phyloP scores from a whole-genome alignment of 2,329 filamentous ascomycete genomes.

The Fusarium nematophilum region DNA sequence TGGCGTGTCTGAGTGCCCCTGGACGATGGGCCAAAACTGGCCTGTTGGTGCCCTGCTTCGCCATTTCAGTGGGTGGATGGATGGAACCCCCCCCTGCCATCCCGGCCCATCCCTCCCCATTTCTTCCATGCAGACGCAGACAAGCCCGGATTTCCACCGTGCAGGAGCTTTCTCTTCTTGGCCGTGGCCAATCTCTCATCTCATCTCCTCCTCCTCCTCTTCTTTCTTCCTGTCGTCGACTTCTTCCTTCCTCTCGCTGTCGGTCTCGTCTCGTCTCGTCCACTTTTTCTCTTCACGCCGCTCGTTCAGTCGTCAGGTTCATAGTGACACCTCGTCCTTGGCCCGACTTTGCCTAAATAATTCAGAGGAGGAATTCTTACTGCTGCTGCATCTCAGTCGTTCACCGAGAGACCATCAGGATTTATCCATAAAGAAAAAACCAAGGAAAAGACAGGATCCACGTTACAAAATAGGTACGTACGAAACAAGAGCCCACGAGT shows the following conservation, averaged over 20 bases:
- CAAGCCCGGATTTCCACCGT: slow-evolving; percentile 39
- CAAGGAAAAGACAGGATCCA: slow-evolving; percentile 31
- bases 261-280: slow-evolving; percentile 43
- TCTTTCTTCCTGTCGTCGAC: slow-evolving; percentile 40
- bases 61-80: slow-evolving; percentile 26
- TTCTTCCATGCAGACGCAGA: slow-evolving; percentile 29
- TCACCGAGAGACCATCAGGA: slow-evolving; percentile 40
- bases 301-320: slow-evolving; percentile 53
- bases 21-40: slow-evolving; percentile 24
- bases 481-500: slow-evolving; percentile 10
- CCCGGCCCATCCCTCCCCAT: slow-evolving; percentile 13
- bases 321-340: slow-evolving; percentile 43
- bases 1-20: slow-evolving; percentile 35
- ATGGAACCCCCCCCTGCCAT: slow-evolving; percentile 24
- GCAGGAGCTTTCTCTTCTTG: slow-evolving; percentile 40
- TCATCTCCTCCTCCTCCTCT: slow-evolving; percentile 41
- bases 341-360: slow-evolving; percentile 41
- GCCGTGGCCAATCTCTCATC: slow-evolving; percentile 40
- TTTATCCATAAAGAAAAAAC: slow-evolving; percentile 27
- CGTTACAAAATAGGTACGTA: slow-evolving; percentile 41
- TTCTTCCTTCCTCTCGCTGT: slow-evolving; percentile 43
- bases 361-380: slow-evolving; percentile 37
- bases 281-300: slow-evolving; percentile 51
- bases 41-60: slow-evolving; percentile 37
- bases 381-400: slow-evolving; percentile 31